Conservation (phyloP, 345 rosid genomes). For the Raphanus raphanistrum region DNA sequence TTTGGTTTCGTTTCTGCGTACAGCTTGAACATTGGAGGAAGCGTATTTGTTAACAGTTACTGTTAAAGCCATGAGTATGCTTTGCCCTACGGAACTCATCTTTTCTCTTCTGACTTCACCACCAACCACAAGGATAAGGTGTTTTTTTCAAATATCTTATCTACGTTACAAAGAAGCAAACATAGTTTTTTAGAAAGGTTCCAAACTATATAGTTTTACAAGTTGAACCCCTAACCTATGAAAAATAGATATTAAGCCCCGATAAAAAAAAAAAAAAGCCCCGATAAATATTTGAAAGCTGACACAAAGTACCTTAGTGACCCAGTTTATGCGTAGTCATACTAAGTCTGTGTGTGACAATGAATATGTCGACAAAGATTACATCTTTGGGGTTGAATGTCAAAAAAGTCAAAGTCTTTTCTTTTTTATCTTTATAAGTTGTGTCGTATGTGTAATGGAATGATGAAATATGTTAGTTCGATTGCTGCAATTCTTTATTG, state of each 20-base stretch:
- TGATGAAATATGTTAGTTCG: not conserved
- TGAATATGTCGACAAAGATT: no score
- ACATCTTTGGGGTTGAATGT: no score
- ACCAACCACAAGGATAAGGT: conserved; percentile 35
- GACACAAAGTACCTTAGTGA: no score
- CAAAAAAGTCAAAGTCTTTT: no score
- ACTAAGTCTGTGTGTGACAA: no score
- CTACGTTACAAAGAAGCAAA: conserved; percentile 20
- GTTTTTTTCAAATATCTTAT: conserved; percentile 13
- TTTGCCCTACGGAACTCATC: conserved; percentile 60
- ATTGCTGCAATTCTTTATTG: conserved; percentile 4
- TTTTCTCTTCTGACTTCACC: conserved; percentile 21
- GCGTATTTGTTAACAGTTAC: conserved; percentile 83
- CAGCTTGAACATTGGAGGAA: conserved; percentile 74
- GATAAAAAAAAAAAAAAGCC: no score
- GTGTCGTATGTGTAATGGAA: not conserved
- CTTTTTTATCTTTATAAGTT: not conserved
- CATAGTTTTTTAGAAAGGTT: not conserved
- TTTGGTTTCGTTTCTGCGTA: conserved; percentile 53
- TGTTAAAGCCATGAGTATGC: conserved; percentile 88
- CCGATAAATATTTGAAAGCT: not conserved
- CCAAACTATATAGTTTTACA: not conserved
- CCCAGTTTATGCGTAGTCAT: no score
- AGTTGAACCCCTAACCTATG: not conserved
- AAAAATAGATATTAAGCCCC: not conserved